phyloP scores from a whole-genome alignment of 2,329 filamentous ascomycete species.

The Amauroascus niger region DNA sequence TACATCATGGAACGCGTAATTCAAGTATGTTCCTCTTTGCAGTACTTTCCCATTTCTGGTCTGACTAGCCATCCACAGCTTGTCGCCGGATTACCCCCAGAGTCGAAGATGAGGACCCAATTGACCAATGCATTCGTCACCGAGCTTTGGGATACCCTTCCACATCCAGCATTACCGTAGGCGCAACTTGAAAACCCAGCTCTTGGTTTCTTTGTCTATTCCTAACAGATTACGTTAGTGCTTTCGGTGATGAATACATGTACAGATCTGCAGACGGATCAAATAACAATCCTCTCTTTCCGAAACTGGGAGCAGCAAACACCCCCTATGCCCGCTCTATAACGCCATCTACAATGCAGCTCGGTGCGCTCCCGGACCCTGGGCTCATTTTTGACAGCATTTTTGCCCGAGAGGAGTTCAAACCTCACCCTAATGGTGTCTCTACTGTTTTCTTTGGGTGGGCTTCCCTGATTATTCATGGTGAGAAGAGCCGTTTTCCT shows the following conservation, averaged over 20 bases:
- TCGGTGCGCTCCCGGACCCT: slow-evolving; percentile 22
- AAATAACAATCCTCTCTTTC: slow-evolving; percentile 20
- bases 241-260: slow-evolving; percentile 26
- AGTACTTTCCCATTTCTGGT: neutral
- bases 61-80: slow-evolving; percentile 35
- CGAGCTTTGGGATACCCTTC: slow-evolving; percentile 60
- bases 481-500: slow-evolving; percentile 15
- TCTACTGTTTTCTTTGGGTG: slow-evolving; percentile 43
- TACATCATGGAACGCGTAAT: slow-evolving; percentile 68
- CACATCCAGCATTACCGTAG: slow-evolving; percentile 61
- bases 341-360: slow-evolving; percentile 15
- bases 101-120: slow-evolving; percentile 51
- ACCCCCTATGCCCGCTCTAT: slow-evolving; percentile 23
- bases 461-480: slow-evolving; percentile 46
- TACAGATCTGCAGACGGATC: slow-evolving; percentile 28
- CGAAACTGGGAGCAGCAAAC: slow-evolving; percentile 23
- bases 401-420: slow-evolving; percentile 39
- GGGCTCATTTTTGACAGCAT: slow-evolving; percentile 29
- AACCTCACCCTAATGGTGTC: slow-evolving; percentile 36
- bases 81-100: slow-evolving; percentile 53
- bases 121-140: slow-evolving; percentile 60
- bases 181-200: slow-evolving; percentile 23
- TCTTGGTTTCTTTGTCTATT: slow-evolving; percentile 18
- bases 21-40: slow-evolving; percentile 30
- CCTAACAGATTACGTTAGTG: slow-evolving; percentile 23